phyloP scores from a whole-genome alignment of 1,284 basidiomycete genomes.

The Singerocomus rubriflavus region DNA sequence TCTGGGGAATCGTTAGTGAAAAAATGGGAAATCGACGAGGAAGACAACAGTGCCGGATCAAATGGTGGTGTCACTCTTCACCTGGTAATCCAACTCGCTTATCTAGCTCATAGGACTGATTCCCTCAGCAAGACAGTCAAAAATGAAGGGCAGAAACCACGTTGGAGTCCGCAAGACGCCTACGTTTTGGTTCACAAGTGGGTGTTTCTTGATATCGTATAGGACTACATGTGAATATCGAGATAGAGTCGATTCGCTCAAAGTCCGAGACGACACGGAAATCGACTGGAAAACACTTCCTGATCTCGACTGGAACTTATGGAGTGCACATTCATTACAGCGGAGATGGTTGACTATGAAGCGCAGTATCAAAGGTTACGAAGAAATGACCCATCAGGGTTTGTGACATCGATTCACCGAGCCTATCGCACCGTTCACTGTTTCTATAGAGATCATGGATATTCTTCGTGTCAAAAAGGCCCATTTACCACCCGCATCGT shows the following conservation, averaged over 20 bases:
- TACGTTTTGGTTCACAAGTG: conserved; percentile 80
- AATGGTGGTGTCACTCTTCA: conserved; percentile 53
- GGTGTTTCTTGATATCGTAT: conserved; percentile 24
- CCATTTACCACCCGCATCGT: conserved; percentile 43
- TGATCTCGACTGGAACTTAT: conserved; percentile 76
- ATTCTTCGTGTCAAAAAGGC: conserved; percentile 70
- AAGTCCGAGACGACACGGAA: conserved; percentile 76
- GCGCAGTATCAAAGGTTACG: conserved; percentile 64
- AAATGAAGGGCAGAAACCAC: conserved; percentile 59
- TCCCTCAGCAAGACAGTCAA: conserved; percentile 68
- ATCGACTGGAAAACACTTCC: conserved; percentile 77
- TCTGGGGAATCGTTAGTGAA: conserved; percentile 74
- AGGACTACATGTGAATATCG: neutral
- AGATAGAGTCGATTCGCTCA: conserved; percentile 64
- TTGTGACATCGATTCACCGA: conserved; percentile 17
- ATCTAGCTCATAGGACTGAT: conserved; percentile 57
- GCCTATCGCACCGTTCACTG: conserved; percentile 6
- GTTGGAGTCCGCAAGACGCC: conserved; percentile 74
- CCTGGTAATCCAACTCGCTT: neutral
- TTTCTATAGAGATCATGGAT: conserved; percentile 67
- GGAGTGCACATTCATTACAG: conserved; percentile 74
- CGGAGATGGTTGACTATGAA: conserved; percentile 78
- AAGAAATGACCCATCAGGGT: conserved; percentile 78
- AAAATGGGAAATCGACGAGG: conserved; percentile 72
- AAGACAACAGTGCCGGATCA: conserved; percentile 79